Evolutionary conservation across 129 eudicot species (phyloP), one percentile per base, ranked within the genome.

Genomic region (Saussurea involucrata): DNA sequence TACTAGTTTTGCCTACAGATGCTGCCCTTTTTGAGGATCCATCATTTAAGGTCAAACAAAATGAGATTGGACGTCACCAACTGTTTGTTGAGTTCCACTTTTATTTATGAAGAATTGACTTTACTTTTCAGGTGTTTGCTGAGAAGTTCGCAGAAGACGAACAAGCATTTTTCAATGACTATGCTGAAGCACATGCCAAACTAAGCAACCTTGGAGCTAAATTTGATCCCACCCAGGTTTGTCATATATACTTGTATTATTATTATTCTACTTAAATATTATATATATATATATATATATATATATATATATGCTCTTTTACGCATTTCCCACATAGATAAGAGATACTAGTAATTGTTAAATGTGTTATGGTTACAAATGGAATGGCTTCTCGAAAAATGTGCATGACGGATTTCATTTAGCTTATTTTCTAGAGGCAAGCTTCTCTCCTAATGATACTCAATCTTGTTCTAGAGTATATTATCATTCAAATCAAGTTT

Each of bases 151-250:
- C 95, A 36, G 97, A 40, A 61, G 97, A 95, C 79, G 90, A 86
- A 73, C 90, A 86, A 32, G 95, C 91, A 25, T 95, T 95, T 80
- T 95, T 95, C 76, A 85, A 85, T 68, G 99, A 95, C 66, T 95
- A 95, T 82, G 99, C 97, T 63, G 99, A 92, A 78, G 96, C 99
- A 32, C 99, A 95, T 67, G 99, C 99, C 87, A 95, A 89, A 85
- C 95, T 95, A 61, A 95, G 99, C 88, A 90, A 92, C 73, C 91
- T 88, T 82, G 99, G 99, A 85, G 92, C 99, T 73, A 95, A 95
- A 73, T 95, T 95, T 87, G 97, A 92, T 63, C 99, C 99, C 32
- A 40, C 96, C 15, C 91, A 95, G 97, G 99, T 93, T 65, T 78
- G 84, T 83, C 12, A 37, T 29, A 21, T 24, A 9, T 10, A 60